Evolutionary conservation across 108 stramenopile genomes (phyloP).

Genomic region (Skeletonema marinoi): DNA sequence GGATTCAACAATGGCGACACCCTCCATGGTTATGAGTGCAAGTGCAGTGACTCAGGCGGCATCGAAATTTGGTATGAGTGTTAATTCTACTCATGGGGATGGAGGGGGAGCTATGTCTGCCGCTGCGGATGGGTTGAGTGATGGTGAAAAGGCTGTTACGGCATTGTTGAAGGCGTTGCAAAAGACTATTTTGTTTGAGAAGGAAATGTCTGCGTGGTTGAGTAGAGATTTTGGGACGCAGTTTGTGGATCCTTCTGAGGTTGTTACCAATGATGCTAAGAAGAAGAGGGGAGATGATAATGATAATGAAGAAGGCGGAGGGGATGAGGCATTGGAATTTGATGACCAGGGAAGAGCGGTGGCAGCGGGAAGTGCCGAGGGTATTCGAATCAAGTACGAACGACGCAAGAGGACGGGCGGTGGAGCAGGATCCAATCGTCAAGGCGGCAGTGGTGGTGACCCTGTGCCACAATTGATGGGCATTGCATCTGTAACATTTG

Average conservation of each 20-base stretch:
- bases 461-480: constrained; percentile 73
- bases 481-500: constrained; percentile 89
- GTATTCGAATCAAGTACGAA: constrained; percentile 68
- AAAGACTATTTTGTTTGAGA: constrained; percentile 94
- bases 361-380: constrained; percentile 63
- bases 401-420: constrained; percentile 36
- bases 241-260: constrained; percentile 37
- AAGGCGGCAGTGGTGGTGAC: constrained; percentile 46
- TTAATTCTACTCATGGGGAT: constrained; percentile 24
- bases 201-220: constrained; percentile 88
- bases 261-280: not conserved
- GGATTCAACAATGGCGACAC: too few relatives aligned
- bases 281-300: constrained; percentile 1
- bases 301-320: constrained; percentile 24
- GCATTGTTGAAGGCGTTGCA: constrained; percentile 93
- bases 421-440: constrained; percentile 8
- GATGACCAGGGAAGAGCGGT: constrained; percentile 54
- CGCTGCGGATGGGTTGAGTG: constrained; percentile 9
- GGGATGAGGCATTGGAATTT: constrained; percentile 39
- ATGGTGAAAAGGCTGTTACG: constrained; percentile 84
- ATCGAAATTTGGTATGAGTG: constrained; percentile 30
- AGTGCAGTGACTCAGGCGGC: constrained; percentile 18
- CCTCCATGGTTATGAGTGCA: too few relatives aligned
- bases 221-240: constrained; percentile 69
- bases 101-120: not conserved